Base-by-base conservation (phyloP, 331 rosid genomes). In the Dryas integrifolia region DNA sequence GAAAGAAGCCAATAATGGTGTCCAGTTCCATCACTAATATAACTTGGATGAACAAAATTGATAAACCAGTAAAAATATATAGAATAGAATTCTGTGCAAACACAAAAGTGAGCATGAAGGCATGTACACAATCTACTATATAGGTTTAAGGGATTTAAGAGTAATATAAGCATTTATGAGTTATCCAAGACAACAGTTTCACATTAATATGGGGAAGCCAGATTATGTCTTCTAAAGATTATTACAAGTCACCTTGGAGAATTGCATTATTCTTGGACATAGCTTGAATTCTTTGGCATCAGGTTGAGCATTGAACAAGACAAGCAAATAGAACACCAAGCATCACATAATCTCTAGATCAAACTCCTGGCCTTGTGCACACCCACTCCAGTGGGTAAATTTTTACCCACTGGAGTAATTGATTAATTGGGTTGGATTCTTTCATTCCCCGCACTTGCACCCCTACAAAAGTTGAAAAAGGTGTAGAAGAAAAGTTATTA, bases 111-210 rank as follows among this genome's bases (percentile, higher is more conserved):
- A 16, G 64, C 41, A 12, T 16, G 16, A 21, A 57, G 5, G 62
- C 9, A 11, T 43, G 16, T 9, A 1, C 1, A 4, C 5, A 70
- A 9, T n/a, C 14, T 26, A 5, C 26, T 61, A 14, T 4, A 40
- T 4, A 40, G 67, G 8, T 40, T 43, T 8, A 1, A 26, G 5
- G 5, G 66, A 45, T 2, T 14, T 5, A 13, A 45, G 75, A 7
- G 49, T 21, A 10, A 15, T 41, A 21, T 41, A 16, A 52, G 51
- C 1, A n/a, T 51, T 35, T 55, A 5, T 4, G 24, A n/a, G 6
- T 7, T 26, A 52, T 52, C 41, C n/a, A 40, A 18, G 15, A 67
- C 26, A 69, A 52, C 73, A 69, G 62, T n/a, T 38, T 68, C 70
- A 41, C 15, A 41, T 46, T 39, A 4, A 21, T n/a, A 74, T 1